Conservation (phyloP, 805 yeast species). For the Millerago galiae region DNA sequence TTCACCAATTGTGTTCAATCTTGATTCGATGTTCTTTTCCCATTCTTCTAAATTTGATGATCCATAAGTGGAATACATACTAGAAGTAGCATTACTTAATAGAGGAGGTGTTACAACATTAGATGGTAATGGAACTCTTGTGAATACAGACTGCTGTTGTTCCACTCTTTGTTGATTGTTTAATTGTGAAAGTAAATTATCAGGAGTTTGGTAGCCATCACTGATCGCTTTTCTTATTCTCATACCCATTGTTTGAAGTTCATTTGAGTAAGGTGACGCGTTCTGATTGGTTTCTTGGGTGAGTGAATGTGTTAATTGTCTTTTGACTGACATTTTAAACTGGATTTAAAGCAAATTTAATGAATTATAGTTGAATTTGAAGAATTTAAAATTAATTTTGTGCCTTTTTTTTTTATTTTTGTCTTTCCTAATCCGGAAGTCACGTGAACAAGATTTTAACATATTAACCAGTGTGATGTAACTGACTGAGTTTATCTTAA, state of each 20-base stretch:
- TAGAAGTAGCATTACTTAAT: conserved; percentile 28
- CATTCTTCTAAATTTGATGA: conserved; percentile 35
- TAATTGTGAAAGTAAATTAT: conserved; percentile 10
- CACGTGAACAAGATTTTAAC: conserved; percentile 2
- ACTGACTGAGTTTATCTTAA: no score
- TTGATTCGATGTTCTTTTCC: conserved; percentile 31
- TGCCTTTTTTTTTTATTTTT: neutral
- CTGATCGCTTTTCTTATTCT: conserved; percentile 61
- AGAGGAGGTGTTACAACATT: conserved; percentile 28
- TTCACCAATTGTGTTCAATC: conserved; percentile 28
- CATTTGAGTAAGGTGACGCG: conserved; percentile 28
- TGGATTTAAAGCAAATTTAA: neutral
- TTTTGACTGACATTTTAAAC: conserved; percentile 27
- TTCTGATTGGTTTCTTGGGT: conserved; percentile 19
- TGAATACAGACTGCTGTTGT: conserved; percentile 17
- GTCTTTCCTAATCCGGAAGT: conserved; percentile 4
- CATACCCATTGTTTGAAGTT: conserved; percentile 59
- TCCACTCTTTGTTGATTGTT: conserved; percentile 16
- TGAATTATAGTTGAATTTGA: neutral
- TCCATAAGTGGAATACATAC: conserved; percentile 25
- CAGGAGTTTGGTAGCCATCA: conserved; percentile 44
- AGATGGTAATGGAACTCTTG: conserved; percentile 31
- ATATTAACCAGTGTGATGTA: no score
- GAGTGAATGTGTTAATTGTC: conserved; percentile 26
- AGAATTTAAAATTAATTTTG: neutral